Base-by-base conservation (phyloP, 202 grass and related monocot species). In the Setaria italica region DNA sequence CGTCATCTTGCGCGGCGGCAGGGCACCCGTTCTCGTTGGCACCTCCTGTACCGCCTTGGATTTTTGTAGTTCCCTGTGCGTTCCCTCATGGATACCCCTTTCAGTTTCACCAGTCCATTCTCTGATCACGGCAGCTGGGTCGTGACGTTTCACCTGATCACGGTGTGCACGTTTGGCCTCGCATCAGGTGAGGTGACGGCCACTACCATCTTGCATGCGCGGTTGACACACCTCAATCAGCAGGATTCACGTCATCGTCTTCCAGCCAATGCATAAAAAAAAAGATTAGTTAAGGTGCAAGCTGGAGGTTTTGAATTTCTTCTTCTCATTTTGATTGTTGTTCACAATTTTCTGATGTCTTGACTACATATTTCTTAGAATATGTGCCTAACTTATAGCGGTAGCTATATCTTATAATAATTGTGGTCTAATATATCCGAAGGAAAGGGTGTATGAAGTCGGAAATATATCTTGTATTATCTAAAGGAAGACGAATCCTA, bases 101-200 rank as follows among this genome's bases (percentile, higher is more conserved):
- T 19, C 83, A 37, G 4, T 49, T 12, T 20, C 75, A 39, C 12
- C 34, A 25, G 76, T 63, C 55, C 21, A 54, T 62, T 72, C 32
- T 63, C 30, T 25, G 25, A 25, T 25, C 25, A 25, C 4, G 14
- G 4, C 19, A 29, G 78, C 43, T 0, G 20, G 46, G 62, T 2
- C n/a, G 35, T 25, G 81, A 90, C 76, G 15, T 54, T 43, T 9
- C 80, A 90, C 55, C 80, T 69, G 80, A 77, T 87, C 19, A 17
- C 37, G 51, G 55, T 30, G 62, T 9, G 9, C 54, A 32, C 25
- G 58, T 56, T 81, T 82, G 63, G 64, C 16, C 55, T 85, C 45
- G 34, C 62, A 21, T 45, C 33, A 45, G 59, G 20, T 41, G 39
- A 2, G 15, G 0, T 39, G 83, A 71, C 16, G 79, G 30, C 64